Conservation (phyloP, 164 flowering plant genomes). For the Umbellularia californica region DNA sequence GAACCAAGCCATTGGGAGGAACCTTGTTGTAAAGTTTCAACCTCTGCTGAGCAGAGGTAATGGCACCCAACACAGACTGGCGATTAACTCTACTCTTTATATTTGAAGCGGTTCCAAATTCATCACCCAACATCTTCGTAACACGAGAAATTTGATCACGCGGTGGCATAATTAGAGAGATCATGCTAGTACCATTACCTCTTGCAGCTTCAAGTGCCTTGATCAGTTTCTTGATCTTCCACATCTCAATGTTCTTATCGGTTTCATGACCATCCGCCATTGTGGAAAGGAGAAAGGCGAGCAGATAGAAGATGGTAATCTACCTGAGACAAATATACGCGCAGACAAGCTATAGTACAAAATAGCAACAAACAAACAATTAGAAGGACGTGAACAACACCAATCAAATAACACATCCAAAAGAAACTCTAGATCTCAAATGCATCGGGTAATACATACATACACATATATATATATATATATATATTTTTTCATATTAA, state of each 20-base stretch:
- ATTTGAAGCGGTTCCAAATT: conserved; percentile 15
- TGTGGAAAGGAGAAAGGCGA: background rate
- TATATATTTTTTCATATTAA: too few species aligned
- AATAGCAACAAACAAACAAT: background rate
- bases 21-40: conserved; percentile 15
- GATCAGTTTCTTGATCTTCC: conserved; percentile 17
- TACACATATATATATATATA: too few species aligned
- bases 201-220: conserved; percentile 16
- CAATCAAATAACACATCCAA: background rate
- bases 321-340: background rate
- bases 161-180: conserved; percentile 17
- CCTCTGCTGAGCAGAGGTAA: conserved; percentile 18
- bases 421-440: background rate
- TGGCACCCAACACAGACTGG: conserved; percentile 16
- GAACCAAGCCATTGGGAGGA: conserved; percentile 14
- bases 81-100: conserved; percentile 14
- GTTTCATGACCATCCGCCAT: conserved; percentile 18
- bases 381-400: background rate
- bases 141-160: conserved; percentile 14
- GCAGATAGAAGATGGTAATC: background rate
- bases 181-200: conserved; percentile 18
- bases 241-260: conserved; percentile 15
- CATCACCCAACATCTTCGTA: conserved; percentile 16
- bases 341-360: background rate
- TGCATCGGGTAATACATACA: background rate